Evolutionary conservation across 495 filamentous ascomycete species (phyloP).

Genomic region (Penicillium turbatum): DNA sequence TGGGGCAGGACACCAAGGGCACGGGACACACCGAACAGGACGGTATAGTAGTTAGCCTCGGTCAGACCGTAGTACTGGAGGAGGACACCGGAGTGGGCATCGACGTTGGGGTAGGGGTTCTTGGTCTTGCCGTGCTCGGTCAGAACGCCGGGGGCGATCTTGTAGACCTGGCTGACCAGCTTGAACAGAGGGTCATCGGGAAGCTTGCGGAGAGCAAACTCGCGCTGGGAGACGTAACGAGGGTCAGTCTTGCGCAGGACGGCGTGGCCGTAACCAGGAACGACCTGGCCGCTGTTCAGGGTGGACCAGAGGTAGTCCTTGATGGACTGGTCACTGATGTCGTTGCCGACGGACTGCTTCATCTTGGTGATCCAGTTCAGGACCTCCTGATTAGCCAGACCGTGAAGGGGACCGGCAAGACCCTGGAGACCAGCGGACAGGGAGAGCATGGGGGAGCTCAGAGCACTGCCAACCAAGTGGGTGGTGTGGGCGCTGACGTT

Average conservation of each 20-base stretch:
- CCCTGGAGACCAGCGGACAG: slow-evolving; percentile 94
- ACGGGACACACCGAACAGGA: slow-evolving; percentile 96
- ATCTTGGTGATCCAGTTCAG: slow-evolving; percentile 98
- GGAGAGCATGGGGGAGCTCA: slow-evolving; percentile 96
- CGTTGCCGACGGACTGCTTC: slow-evolving; percentile 92
- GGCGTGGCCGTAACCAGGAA: slow-evolving; percentile 97
- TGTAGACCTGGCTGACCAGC: slow-evolving; percentile 98
- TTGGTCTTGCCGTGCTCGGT: slow-evolving; percentile 99
- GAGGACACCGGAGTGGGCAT: slow-evolving; percentile 92
- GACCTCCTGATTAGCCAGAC: slow-evolving; percentile 98
- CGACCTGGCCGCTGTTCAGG: slow-evolving; percentile 89
- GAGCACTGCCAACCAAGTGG: slow-evolving; percentile 92
- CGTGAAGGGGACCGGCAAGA: slow-evolving; percentile 95
- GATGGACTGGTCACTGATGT: slow-evolving; percentile 91
- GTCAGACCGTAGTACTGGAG: slow-evolving; percentile 99
- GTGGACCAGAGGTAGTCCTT: slow-evolving; percentile 98
- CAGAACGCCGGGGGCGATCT: slow-evolving; percentile 95
- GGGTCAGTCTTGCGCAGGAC: slow-evolving; percentile 99
- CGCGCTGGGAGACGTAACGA: slow-evolving; percentile 94
- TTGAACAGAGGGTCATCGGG: slow-evolving; percentile 98
- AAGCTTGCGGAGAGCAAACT: slow-evolving; percentile 88
- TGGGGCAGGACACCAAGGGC: slow-evolving; percentile 97
- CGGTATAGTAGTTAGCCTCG: slow-evolving; percentile 99
- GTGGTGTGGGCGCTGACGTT: slow-evolving; percentile 98
- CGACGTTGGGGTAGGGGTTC: slow-evolving; percentile 77